Percentiles rank a stretch among this genome's conserved stretches.
Conservation (phyloP, 2,329 filamentous ascomycete species). For the Torrubiella hemipterigena region DNA sequence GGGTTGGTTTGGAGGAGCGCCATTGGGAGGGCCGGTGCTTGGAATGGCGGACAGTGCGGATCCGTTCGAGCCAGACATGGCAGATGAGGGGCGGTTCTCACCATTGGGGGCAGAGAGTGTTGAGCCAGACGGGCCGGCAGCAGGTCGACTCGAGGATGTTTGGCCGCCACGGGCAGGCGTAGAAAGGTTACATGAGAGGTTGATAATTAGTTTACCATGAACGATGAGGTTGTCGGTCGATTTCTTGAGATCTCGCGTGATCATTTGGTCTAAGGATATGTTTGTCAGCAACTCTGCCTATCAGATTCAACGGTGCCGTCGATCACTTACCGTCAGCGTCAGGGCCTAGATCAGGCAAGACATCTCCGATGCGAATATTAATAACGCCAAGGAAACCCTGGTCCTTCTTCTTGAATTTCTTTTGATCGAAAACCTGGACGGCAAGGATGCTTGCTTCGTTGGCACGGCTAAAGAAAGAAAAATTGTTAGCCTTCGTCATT, state of each 20-base stretch:
- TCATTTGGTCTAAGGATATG: conserved; percentile 74
- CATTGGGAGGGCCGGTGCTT: conserved; percentile 27
- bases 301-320: conserved; percentile 2
- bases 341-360: conserved; percentile 70
- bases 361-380: conserved; percentile 89
- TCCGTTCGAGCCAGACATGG: conserved; percentile 39
- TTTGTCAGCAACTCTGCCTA: conserved; percentile 11
- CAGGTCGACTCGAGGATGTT: conserved; percentile 31
- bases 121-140: conserved; percentile 2
- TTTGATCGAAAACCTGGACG: conserved; percentile 98
- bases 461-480: conserved; percentile 50
- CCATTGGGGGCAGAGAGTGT: conserved; percentile 19
- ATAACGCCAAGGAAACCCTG: conserved; percentile 97
- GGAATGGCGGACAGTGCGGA: conserved; percentile 21
- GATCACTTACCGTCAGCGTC: conserved; percentile 71
- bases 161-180: conserved; percentile 47
- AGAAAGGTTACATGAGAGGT: conserved; percentile 81
- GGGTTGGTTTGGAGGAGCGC: conserved; percentile 31
- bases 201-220: conserved; percentile 94
- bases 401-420: conserved; percentile 99
- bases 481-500: conserved; percentile 4
- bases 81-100: conserved; percentile 40
- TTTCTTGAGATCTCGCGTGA: conserved; percentile 92
- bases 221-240: conserved; percentile 97
- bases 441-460: conserved; percentile 94